A percentile compares a stretch with the other conserved stretches of the same genome.
Evolutionary conservation across 805 yeast genomes (phyloP).

Genomic region (Candida nonsorbophila): DNA sequence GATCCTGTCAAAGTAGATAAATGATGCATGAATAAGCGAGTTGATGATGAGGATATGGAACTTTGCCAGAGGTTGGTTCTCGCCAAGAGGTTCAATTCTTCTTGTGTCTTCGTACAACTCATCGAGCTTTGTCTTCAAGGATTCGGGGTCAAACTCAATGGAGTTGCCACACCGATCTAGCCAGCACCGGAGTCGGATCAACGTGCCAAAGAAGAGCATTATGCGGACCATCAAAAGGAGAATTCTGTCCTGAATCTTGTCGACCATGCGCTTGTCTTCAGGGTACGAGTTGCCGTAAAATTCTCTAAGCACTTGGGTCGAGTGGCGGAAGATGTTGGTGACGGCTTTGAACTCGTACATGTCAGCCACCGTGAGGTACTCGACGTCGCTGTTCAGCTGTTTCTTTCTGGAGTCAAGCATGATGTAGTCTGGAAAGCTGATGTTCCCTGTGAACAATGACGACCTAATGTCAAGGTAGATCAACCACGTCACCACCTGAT

Average conservation of each 20-base stretch:
- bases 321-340: conserved; percentile 1
- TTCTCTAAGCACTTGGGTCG: conserved; percentile 1
- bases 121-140: conserved; percentile 1
- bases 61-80: conserved; percentile 1
- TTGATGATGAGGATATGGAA: conserved; percentile 4
- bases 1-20: conserved; percentile 4
- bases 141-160: conserved; percentile 4
- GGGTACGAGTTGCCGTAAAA: conserved; percentile 1
- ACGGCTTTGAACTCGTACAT: conserved; percentile 3
- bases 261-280: neutral
- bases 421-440: conserved; percentile 5
- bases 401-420: conserved; percentile 1
- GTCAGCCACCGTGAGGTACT: conserved; percentile 2
- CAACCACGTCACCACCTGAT: conserved; percentile 4
- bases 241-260: conserved; percentile 1
- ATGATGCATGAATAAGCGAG: conserved; percentile 3
- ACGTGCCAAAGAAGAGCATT: conserved; percentile 3
- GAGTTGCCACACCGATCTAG: conserved; percentile 4
- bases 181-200: conserved; percentile 4
- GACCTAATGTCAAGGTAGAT: conserved; percentile 4
- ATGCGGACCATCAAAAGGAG: conserved; percentile 3
- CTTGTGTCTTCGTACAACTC: conserved; percentile 1
- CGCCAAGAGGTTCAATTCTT: neutral
- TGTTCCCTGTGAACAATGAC: conserved; percentile 3
- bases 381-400: conserved; percentile 3